Evolutionary conservation across 129 eudicot genomes (phyloP).

Genomic region (Tanacetum coccineum): DNA sequence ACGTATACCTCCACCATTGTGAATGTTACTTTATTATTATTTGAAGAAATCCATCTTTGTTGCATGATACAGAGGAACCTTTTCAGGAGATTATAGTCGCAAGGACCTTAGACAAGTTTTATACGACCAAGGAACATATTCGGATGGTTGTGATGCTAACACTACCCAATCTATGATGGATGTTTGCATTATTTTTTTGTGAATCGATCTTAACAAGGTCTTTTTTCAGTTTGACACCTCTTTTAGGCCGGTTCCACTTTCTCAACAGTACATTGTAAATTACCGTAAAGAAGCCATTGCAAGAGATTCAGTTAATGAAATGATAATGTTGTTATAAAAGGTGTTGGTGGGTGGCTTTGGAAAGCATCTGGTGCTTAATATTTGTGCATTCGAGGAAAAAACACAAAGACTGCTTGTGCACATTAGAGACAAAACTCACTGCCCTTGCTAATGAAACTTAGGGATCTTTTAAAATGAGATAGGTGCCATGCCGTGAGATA

Average conservation of each 20-base stretch:
- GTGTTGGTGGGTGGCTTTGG: conserved; percentile 71
- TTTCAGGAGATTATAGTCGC: conserved; percentile 89
- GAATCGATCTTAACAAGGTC: conserved; percentile 65
- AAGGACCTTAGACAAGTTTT: conserved; percentile 84
- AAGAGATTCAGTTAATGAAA: conserved; percentile 92
- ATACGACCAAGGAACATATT: conserved; percentile 88
- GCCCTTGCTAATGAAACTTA: conserved; percentile 80
- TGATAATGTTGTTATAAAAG: conserved; percentile 87
- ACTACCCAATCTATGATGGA: conserved; percentile 84
- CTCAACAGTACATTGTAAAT: conserved; percentile 92
- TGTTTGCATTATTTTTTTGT: conserved; percentile 69
- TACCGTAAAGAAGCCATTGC: conserved; percentile 81
- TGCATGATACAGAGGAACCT: conserved; percentile 95
- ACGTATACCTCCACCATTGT: conserved; percentile 94
- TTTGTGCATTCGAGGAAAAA: conserved; percentile 93
- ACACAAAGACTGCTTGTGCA: conserved; percentile 83
- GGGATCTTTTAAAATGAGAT: conserved; percentile 73
- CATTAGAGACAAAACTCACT: conserved; percentile 78
- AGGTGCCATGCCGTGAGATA: conserved; percentile 83
- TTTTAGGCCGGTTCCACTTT: too few relatives aligned
- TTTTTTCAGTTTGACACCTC: conserved; percentile 84
- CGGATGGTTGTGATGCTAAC: conserved; percentile 87
- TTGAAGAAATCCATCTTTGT: conserved; percentile 93
- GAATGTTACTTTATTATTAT: conserved; percentile 71
- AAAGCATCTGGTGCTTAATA: conserved; percentile 81